Percentiles rank a stretch among this genome's conserved stretches.
Evolutionary conservation across 768 basidiomycete species (phyloP).

Genomic region (Suillus hirtellus): DNA sequence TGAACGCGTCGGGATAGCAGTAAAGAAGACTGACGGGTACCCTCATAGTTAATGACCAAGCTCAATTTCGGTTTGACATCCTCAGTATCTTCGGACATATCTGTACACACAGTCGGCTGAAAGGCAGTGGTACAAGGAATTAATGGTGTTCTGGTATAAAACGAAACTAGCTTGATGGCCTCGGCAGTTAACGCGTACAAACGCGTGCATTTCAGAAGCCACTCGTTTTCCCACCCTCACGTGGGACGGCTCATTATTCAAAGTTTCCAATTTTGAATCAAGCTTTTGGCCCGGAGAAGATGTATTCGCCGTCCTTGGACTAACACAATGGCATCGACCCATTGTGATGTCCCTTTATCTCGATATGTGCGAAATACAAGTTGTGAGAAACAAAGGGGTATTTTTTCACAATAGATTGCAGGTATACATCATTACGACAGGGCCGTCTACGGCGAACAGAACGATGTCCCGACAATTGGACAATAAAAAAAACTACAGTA

Average conservation of each 20-base stretch:
- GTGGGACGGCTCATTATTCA: not conserved
- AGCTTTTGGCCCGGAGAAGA: too few species aligned
- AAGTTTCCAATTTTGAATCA: too few species aligned
- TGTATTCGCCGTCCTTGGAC: too few species aligned
- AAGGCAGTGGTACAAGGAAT: slow-evolving; percentile 8
- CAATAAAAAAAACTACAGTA: slow-evolving; percentile 15
- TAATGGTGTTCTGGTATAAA: not conserved
- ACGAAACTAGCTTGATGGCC: not conserved
- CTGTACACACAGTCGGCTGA: not conserved
- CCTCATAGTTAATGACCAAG: slow-evolving; percentile 57
- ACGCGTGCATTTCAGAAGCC: slow-evolving; percentile 19
- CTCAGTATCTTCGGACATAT: slow-evolving; percentile 35
- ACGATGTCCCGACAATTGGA: slow-evolving; percentile 7
- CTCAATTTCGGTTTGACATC: slow-evolving; percentile 75
- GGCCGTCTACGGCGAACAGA: slow-evolving; percentile 1
- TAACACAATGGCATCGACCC: too few species aligned
- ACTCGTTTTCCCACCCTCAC: slow-evolving; percentile 5
- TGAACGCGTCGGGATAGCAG: slow-evolving; percentile 8
- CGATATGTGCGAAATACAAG: slow-evolving; percentile 8
- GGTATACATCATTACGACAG: slow-evolving; percentile 27
- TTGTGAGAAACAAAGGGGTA: slow-evolving; percentile 3
- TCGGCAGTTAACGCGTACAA: slow-evolving; percentile 12
- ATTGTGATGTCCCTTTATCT: too few species aligned
- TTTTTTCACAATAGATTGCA: slow-evolving; percentile 9
- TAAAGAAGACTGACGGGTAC: slow-evolving; percentile 42